These are phyloP conservation scores for Metarhizium robertsii DNA, from an alignment of 2,329 filamentous ascomycete genomes.

Conservation along the genomic window DNA sequence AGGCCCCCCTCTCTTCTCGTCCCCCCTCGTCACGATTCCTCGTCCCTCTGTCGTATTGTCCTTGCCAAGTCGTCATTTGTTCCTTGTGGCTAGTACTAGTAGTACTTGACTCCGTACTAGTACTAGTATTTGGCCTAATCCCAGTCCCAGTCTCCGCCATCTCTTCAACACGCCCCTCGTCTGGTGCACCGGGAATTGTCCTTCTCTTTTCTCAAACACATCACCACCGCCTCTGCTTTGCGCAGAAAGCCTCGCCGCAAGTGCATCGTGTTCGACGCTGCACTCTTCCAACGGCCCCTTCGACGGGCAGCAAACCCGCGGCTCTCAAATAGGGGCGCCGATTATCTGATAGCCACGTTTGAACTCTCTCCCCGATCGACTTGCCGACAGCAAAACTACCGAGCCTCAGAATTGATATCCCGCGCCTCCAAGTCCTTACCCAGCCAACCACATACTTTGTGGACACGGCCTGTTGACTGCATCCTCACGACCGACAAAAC, in stretches of 20 bases:
- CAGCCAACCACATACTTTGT: background rate
- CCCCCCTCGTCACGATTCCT: background rate
- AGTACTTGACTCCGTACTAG: too few species aligned
- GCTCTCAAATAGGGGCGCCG: background rate
- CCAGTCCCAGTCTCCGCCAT: background rate
- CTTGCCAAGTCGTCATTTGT: conserved; percentile 3
- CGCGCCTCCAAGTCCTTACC: background rate
- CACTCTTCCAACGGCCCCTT: background rate
- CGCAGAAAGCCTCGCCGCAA: conserved; percentile 1
- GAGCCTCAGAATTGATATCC: background rate
- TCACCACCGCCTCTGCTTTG: conserved; percentile 4
- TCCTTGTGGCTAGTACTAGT: conserved; percentile 1
- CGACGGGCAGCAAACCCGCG: background rate
- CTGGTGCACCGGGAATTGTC: background rate
- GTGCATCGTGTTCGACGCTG: background rate
- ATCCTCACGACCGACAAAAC: background rate
- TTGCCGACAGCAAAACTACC: background rate
- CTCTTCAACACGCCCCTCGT: conserved; percentile 1
- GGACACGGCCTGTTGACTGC: background rate
- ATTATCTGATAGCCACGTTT: background rate
- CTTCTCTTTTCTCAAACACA: conserved; percentile 2
- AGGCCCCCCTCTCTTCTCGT: background rate
- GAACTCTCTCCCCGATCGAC: background rate
- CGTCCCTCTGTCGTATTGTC: background rate
- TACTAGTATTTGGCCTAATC: conserved; percentile 1